Conservation (phyloP, 345 rosid species). For the Dimocarpus longan region DNA sequence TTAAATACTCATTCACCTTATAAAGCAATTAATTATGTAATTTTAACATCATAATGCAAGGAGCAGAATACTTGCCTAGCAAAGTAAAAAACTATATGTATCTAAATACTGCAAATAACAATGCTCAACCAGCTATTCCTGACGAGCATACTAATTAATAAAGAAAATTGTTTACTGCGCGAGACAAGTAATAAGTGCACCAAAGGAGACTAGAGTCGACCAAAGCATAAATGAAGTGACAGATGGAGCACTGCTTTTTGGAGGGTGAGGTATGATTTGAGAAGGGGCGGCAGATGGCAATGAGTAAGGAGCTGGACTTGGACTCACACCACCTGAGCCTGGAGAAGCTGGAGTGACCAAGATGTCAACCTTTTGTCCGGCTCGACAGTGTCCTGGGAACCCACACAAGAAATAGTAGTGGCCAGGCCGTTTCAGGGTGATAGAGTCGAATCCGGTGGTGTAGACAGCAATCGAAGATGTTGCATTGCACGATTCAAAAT, state of each 20-base stretch:
- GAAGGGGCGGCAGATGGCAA: background rate
- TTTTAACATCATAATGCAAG: too few relatives aligned
- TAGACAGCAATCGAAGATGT: background rate
- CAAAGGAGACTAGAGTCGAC: background rate
- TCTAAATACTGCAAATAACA: background rate
- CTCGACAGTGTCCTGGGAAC: conserved; percentile 2
- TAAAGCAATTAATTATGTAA: too few relatives aligned
- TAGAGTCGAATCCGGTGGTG: background rate
- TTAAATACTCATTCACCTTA: too few relatives aligned
- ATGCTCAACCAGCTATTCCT: background rate
- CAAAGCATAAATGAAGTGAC: background rate
- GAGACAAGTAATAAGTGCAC: background rate
- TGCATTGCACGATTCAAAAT: background rate
- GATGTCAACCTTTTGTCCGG: background rate
- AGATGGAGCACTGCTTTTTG: background rate
- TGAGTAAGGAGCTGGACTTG: conserved; percentile 4
- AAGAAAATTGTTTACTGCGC: background rate
- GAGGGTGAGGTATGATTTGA: background rate
- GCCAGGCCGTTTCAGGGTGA: background rate
- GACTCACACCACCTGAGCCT: background rate
- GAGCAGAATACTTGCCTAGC: too few relatives aligned
- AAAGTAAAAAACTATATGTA: too few relatives aligned
- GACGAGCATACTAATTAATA: background rate
- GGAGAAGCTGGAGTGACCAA: background rate
- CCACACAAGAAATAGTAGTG: conserved; percentile 4